Conservation (phyloP, 2,329 filamentous ascomycete species). For the Xylariaceae sp. region DNA sequence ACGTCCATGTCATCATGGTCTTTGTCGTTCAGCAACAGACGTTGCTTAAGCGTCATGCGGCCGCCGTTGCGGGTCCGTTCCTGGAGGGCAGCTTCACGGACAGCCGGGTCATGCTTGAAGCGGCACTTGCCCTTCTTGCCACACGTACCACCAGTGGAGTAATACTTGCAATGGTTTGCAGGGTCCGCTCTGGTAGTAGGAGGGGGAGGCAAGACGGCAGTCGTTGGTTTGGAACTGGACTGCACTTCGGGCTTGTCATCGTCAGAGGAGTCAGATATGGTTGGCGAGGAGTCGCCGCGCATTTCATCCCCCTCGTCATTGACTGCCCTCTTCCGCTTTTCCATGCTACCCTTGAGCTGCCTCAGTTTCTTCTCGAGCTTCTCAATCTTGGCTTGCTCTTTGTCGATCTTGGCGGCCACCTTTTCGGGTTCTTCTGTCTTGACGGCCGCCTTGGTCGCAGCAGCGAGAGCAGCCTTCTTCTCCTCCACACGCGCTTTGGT, state of each 20-base stretch:
- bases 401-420: constrained; percentile 46
- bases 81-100: constrained; percentile 57
- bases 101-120: constrained; percentile 61
- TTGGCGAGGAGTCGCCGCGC: constrained; percentile 39
- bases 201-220: constrained; percentile 38
- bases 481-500: constrained; percentile 65
- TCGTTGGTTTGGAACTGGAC: constrained; percentile 42
- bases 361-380: constrained; percentile 59
- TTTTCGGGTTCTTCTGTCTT: constrained; percentile 47
- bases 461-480: constrained; percentile 50
- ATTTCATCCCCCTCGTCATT: constrained; percentile 64
- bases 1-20: constrained; percentile 63
- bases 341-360: constrained; percentile 63
- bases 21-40: constrained; percentile 61
- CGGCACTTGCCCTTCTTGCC: constrained; percentile 72
- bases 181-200: constrained; percentile 52
- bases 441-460: constrained; percentile 46
- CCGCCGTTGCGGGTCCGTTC: constrained; percentile 61
- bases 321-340: constrained; percentile 61
- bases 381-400: constrained; percentile 41
- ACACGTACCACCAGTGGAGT: constrained; percentile 61
- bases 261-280: constrained; percentile 45
- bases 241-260: constrained; percentile 55
- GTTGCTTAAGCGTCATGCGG: constrained; percentile 60
- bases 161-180: constrained; percentile 65